Evolutionary conservation across 1,284 basidiomycete genomes (phyloP), one percentile per base, ranked within the genome.

Genomic region (Ganoderma lingzhi): DNA sequence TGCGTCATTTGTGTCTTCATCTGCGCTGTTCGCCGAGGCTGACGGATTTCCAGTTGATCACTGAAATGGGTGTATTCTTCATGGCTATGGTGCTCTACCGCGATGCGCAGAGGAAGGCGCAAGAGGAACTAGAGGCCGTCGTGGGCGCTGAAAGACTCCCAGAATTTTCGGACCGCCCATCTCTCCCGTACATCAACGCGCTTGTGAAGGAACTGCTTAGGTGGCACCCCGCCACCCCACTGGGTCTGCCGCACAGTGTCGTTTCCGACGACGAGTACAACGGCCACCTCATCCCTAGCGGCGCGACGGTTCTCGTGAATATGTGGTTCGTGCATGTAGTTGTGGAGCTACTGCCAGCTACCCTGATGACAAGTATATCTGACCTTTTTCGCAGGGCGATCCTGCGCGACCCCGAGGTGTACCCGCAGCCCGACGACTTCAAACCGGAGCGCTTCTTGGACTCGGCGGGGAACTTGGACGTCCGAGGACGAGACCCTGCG

Each of bases 141-240:
- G 71, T 80, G 28, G 78, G 80, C 2, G 19, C 45, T 0, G 72
- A 75, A 14, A 72, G 79, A 19, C 69, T 82, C 2, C 82, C 82
- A 0, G 71, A 70, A 2, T 77, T 81, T 44, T 68, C 70, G 2
- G 81, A 83, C 64, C 56, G 72, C 17, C 56, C 65, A 0, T 63
- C 66, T 6, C 68, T 82, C 19, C 78, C 79, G 0, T 82, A 81
- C 67, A 67, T 81, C 9, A 67, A 69, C n/a, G 79, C 78, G 2
- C 65, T 80, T 14, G 70, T 81, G 6, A 77, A 80, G 59, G 82
- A 83, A 67, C 70, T 78, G 1, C 19, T 82, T 17, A 72, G 81
- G 10, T 82, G 81, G 81, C 68, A 72, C 32, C 58, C 63, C 35
- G 68, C 74, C 15, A 67, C 66, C 0, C 75, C 74, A 0, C 64